phyloP scores from a whole-genome alignment of 2,329 filamentous ascomycete species.

The Phialocephala sp. region DNA sequence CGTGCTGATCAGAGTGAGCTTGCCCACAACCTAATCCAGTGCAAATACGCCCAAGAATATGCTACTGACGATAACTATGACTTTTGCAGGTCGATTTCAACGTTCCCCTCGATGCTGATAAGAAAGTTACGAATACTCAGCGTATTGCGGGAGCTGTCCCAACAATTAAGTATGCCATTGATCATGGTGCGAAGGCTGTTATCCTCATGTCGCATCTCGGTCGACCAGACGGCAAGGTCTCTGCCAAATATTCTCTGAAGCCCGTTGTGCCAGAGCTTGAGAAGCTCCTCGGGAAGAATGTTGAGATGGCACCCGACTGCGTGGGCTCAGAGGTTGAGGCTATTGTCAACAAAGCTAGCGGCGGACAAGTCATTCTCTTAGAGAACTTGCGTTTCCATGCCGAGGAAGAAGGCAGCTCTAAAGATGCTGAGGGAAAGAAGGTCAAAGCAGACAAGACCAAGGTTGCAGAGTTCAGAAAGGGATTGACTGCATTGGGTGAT shows the following conservation, averaged over 20 bases:
- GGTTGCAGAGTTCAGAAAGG: conserved; percentile 93
- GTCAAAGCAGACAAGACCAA: conserved; percentile 94
- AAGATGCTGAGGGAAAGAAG: conserved; percentile 95
- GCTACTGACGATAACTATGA: conserved; percentile 32
- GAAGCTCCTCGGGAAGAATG: conserved; percentile 82
- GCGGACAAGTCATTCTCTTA: conserved; percentile 85
- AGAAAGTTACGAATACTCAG: conserved; percentile 97
- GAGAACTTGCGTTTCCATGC: conserved; percentile 99
- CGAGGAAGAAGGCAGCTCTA: conserved; percentile 96
- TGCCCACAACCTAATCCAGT: background rate
- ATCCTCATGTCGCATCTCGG: conserved; percentile 98
- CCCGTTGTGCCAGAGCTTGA: conserved; percentile 90
- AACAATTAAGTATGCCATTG: conserved; percentile 92
- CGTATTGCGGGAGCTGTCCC: conserved; percentile 95
- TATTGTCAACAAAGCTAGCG: conserved; percentile 80
- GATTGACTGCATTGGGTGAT: conserved; percentile 91
- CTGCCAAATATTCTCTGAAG: conserved; percentile 93
- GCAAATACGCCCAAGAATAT: conserved; percentile 11
- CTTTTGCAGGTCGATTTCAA: conserved; percentile 92
- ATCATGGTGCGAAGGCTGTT: conserved; percentile 89
- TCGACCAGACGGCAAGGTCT: conserved; percentile 87
- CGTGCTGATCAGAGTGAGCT: conserved; percentile 89
- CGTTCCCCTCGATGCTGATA: conserved; percentile 90
- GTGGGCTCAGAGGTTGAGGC: conserved; percentile 91
- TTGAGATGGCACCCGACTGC: conserved; percentile 88